Conservation (phyloP, 129 eudicot species). For the Cynara cardunculus region DNA sequence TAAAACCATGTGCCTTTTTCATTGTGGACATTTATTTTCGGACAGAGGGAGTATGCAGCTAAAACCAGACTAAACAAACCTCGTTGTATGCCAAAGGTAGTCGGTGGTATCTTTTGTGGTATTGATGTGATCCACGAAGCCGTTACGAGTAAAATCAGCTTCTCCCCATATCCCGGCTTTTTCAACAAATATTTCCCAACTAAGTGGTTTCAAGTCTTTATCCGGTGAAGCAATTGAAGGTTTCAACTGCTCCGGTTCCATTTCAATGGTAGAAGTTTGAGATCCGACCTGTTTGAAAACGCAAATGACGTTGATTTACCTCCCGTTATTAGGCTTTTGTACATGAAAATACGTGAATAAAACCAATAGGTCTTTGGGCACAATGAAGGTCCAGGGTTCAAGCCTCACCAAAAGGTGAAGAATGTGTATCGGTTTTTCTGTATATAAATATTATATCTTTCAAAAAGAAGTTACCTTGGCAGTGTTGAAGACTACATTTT, state of each 20-base stretch:
- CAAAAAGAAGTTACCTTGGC: slow-evolving; percentile 77
- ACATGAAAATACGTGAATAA: not conserved
- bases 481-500: slow-evolving; percentile 80
- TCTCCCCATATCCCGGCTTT: slow-evolving; percentile 75
- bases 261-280: slow-evolving; percentile 65
- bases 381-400: not conserved
- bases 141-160: slow-evolving; percentile 59
- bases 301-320: not conserved
- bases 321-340: not conserved
- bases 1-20: not conserved
- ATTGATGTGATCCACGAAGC: slow-evolving; percentile 92
- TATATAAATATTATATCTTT: too few relatives aligned
- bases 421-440: not conserved
- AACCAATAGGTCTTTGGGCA: not conserved
- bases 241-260: slow-evolving; percentile 65
- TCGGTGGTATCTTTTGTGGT: slow-evolving; percentile 93
- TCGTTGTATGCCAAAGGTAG: slow-evolving; percentile 94
- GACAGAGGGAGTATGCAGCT: not conserved
- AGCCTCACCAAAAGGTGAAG: not conserved
- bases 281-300: slow-evolving; percentile 57
- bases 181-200: slow-evolving; percentile 76
- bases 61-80: slow-evolving; percentile 37
- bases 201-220: slow-evolving; percentile 50
- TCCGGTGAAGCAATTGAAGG: slow-evolving; percentile 42
- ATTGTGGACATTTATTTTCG: not conserved